Evolutionary conservation across 441 rosid species (phyloP).

Genomic region (Populus hybrid): DNA sequence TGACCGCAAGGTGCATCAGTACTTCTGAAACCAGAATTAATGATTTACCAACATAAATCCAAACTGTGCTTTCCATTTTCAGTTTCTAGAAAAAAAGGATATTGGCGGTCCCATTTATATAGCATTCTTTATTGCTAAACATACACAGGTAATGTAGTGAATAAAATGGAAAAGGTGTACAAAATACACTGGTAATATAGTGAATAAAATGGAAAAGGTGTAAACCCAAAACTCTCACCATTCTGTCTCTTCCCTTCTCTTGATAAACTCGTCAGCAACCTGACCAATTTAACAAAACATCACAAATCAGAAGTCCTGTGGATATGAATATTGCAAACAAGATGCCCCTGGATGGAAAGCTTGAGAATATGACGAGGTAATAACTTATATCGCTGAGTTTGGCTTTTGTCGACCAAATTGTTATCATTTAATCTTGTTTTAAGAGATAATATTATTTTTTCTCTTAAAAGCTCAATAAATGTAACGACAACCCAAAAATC

Average conservation of each 20-base stretch:
- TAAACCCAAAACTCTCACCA: constrained; percentile 43
- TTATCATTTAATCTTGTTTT: not conserved
- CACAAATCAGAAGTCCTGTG: constrained; percentile 7
- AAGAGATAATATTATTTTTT: not conserved
- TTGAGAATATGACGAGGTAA: not conserved
- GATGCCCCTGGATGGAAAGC: not conserved
- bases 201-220: not conserved
- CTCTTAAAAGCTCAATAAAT: not conserved
- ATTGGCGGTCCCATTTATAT: not conserved
- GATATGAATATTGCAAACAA: constrained; percentile 11
- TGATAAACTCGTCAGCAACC: constrained; percentile 94
- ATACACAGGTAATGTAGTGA: no score
- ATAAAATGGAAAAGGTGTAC: no score
- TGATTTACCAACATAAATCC: constrained; percentile 3
- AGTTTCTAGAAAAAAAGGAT: not conserved
- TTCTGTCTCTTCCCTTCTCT: constrained; percentile 80
- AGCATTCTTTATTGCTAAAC: not conserved
- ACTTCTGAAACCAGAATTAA: not conserved
- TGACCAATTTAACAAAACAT: constrained; percentile 32
- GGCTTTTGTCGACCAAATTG: not conserved
- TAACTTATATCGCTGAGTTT: not conserved
- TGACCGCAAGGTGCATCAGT: not conserved
- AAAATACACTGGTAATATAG: not conserved
- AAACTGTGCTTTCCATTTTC: not conserved
- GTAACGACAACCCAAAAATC: not conserved